Evolutionary conservation across 2,329 filamentous ascomycete genomes (phyloP), one percentile per base, ranked within the genome.

Genomic region (Pyrenophora teres): DNA sequence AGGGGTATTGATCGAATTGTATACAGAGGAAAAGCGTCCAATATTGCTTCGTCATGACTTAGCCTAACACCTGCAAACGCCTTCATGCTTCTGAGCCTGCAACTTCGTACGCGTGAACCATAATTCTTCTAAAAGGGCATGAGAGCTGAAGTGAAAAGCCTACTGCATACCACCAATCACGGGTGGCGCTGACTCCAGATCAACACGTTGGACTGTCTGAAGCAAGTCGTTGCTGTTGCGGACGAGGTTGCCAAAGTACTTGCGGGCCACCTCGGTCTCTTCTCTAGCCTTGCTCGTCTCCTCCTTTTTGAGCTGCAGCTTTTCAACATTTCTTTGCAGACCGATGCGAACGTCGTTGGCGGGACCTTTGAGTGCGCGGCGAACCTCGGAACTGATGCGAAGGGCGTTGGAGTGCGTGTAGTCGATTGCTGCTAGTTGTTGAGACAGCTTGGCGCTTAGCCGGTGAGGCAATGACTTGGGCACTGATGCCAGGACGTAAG

Each of bases 321-420:
- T 87, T 76, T 97, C 92, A 40, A 97, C 87, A 23, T 87, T 91
- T 46, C 89, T 87, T 65, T 95, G 88, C 25, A 99, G 83, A 45
- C 88, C 87, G 37, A 91, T 86, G 46, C 92, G 87, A 6, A 99
- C 83, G 65, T 91, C 92, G 67, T 93, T 89, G 1, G 92, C 90
- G 0, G 94, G 94, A 65, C 89, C 86, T 53, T 90, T 90, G 33
- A 99, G 84, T 7, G 96, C 91, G 70, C 92, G 90, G 62, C 93
- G 90, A 36, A 96, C 91, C 47, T 95, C 89, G 21, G 85, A 82
- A 18, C 90, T 87, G 67, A 99, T 95, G 46, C 94, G 89, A 15
- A 83, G 80, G 38, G 92, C 86, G 77, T 99, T 99, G 60, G 84
- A 77, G 74, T 99, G 94, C 1, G 94, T 90, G 70, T 97, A 99